These are phyloP conservation scores for Mycosarcoma maydis DNA, from an alignment of 1,284 basidiomycete species.

Conservation along the genomic window DNA sequence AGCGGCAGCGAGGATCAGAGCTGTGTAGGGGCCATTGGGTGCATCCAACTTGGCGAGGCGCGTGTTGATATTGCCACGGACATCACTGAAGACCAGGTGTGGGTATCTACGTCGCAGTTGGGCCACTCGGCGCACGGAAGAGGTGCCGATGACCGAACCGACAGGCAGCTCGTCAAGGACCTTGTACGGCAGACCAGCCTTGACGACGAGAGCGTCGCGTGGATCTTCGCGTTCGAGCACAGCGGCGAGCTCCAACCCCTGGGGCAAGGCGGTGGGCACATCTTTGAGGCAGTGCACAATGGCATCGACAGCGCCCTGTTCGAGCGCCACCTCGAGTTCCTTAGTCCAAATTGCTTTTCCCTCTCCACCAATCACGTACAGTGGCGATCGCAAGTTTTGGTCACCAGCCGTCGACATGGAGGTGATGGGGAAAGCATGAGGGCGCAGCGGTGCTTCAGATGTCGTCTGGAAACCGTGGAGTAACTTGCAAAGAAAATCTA, in stretches of 20 bases:
- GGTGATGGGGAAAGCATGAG: conserved; percentile 70
- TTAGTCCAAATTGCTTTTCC: conserved; percentile 90
- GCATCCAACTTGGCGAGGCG: conserved; percentile 91
- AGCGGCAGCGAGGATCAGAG: conserved; percentile 91
- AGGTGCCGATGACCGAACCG: conserved; percentile 91
- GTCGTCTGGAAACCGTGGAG: conserved; percentile 20
- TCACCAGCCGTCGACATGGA: conserved; percentile 93
- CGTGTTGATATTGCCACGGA: conserved; percentile 73
- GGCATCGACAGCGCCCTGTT: conserved; percentile 81
- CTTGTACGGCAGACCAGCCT: conserved; percentile 76
- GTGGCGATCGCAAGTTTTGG: conserved; percentile 78
- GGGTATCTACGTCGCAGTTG: conserved; percentile 86
- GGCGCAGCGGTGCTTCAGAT: conserved; percentile 19
- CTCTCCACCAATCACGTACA: conserved; percentile 71
- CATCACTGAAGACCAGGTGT: conserved; percentile 83
- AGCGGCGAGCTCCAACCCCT: conserved; percentile 85
- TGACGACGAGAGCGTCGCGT: conserved; percentile 88
- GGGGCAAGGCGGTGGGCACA: conserved; percentile 85
- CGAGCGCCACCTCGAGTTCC: conserved; percentile 87
- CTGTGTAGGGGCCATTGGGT: conserved; percentile 82
- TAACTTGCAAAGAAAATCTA: conserved; percentile 22
- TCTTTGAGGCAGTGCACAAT: conserved; percentile 95
- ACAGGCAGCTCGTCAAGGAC: conserved; percentile 83
- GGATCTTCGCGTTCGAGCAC: conserved; percentile 89
- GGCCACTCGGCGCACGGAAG: conserved; percentile 89